phyloP scores from a whole-genome alignment of 345 rosid species.

The Carallia pectinifolia region DNA sequence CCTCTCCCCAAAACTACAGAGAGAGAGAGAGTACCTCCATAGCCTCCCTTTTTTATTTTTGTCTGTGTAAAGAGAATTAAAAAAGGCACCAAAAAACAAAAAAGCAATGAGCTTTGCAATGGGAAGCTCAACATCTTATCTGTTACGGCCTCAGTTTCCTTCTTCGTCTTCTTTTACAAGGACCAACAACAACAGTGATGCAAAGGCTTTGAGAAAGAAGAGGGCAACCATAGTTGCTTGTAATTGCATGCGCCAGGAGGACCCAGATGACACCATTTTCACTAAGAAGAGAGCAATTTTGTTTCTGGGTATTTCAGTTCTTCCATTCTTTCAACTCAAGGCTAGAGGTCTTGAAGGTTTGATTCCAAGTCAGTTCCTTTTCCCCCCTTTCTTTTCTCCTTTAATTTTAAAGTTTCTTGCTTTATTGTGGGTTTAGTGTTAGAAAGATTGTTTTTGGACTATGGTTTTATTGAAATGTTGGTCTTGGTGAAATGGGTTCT shows the following conservation, averaged over 20 bases:
- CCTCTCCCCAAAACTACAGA: too few species aligned
- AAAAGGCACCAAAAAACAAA: not conserved
- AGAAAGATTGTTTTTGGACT: not conserved
- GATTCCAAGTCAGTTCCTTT: slow-evolving; percentile 33
- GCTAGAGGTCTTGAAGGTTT: slow-evolving; percentile 43
- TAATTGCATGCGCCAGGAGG: slow-evolving; percentile 39
- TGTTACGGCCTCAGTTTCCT: slow-evolving; percentile 37
- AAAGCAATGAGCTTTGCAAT: slow-evolving; percentile 37
- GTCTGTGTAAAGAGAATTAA: not conserved
- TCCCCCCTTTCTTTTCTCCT: not conserved
- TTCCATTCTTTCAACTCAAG: slow-evolving; percentile 56
- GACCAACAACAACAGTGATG: slow-evolving; percentile 17
- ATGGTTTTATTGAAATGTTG: not conserved
- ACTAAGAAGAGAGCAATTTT: slow-evolving; percentile 51
- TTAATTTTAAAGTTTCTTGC: not conserved
- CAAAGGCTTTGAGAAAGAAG: slow-evolving; percentile 34
- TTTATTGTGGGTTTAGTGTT: not conserved
- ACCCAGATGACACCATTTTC: slow-evolving; percentile 24
- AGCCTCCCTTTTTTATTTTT: too few species aligned
- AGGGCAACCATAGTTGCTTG: slow-evolving; percentile 32
- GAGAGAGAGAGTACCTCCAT: too few species aligned
- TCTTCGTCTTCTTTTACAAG: slow-evolving; percentile 19
- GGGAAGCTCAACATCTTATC: slow-evolving; percentile 41
- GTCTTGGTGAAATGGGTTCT: slow-evolving; percentile 7
- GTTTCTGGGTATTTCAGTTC: slow-evolving; percentile 63